Evolutionary conservation across 495 filamentous ascomycete genomes (phyloP).

Genomic region (Trichoderma reesei): DNA sequence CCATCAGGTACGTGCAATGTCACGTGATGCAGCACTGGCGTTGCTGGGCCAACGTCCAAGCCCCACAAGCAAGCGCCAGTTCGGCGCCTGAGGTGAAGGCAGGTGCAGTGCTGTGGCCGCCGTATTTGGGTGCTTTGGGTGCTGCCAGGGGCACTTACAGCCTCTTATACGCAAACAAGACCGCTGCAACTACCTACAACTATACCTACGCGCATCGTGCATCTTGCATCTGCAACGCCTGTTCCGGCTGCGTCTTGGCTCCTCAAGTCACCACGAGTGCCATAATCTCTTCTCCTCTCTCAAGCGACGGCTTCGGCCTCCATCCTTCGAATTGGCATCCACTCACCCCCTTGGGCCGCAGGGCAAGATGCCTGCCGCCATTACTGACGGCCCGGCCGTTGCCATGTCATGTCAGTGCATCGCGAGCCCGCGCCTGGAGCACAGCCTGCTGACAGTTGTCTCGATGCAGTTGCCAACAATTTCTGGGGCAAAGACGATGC

Average conservation of each 20-base stretch:
- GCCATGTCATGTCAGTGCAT: conserved; percentile 11
- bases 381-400: conserved; percentile 9
- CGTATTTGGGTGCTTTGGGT: too few species aligned
- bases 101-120: neutral
- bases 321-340: neutral
- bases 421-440: neutral
- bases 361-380: conserved; percentile 10
- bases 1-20: neutral
- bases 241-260: neutral
- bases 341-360: neutral
- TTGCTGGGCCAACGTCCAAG: neutral
- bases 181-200: neutral
- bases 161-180: too few species aligned
- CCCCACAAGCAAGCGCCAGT: neutral
- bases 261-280: neutral
- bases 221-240: neutral
- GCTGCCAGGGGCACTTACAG: too few species aligned
- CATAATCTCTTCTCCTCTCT: neutral
- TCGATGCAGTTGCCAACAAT: conserved; percentile 60
- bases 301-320: neutral
- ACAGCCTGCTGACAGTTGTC: neutral
- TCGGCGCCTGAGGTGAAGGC: neutral
- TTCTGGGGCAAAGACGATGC: conserved; percentile 99
- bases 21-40: neutral
- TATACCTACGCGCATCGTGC: neutral